Conservation (phyloP, 31 red algal species). For the Pterothamnion heteromorphum region DNA sequence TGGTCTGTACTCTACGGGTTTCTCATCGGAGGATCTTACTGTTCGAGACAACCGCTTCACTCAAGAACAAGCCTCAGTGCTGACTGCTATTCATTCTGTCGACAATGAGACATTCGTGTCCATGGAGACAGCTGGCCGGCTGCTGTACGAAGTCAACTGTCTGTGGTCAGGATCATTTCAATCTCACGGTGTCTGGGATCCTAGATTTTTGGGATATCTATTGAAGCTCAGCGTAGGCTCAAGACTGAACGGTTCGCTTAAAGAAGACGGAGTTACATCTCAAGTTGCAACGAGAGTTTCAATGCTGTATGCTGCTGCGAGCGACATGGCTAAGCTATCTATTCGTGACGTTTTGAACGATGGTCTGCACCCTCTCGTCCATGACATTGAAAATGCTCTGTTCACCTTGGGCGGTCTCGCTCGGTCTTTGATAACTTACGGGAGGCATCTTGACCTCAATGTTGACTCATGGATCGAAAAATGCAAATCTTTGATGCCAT, state of each 20-base stretch:
- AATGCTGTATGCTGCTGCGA: background rate
- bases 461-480: conserved; percentile 18
- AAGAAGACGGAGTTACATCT: background rate
- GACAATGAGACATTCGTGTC: background rate
- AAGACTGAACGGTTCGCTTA: background rate
- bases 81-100: conserved; percentile 7
- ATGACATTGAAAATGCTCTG: conserved; percentile 47
- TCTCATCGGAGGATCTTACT: background rate
- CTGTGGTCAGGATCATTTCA: conserved; percentile 49
- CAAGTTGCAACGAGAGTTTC: background rate
- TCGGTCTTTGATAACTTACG: conserved; percentile 36
- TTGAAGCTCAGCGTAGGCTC: conserved; percentile 28
- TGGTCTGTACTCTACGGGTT: background rate
- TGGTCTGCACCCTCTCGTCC: conserved; percentile 27
- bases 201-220: conserved; percentile 39
- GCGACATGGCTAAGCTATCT: background rate
- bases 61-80: conserved; percentile 40
- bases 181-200: conserved; percentile 20
- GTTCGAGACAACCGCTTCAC: conserved; percentile 6
- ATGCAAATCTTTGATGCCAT: conserved; percentile 38
- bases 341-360: background rate
- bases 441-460: background rate
- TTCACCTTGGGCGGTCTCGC: conserved; percentile 50
- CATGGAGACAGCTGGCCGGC: background rate
- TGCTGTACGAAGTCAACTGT: conserved; percentile 44